Evolutionary conservation across 2,329 filamentous ascomycete genomes (phyloP).

Genomic region (Simplicillium sp.): DNA sequence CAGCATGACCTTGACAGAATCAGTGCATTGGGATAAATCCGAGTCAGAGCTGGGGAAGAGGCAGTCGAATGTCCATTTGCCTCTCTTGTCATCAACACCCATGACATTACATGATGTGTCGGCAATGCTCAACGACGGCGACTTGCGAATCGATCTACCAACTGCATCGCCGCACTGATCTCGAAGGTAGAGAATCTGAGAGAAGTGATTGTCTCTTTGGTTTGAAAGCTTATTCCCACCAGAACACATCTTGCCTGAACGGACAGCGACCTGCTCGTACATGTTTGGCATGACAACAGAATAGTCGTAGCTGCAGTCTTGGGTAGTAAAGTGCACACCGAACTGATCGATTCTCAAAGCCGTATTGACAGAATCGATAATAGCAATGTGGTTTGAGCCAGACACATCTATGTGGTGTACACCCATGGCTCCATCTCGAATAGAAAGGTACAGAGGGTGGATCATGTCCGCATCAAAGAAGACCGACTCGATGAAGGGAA

Average conservation of each 20-base stretch:
- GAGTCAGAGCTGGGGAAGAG: constrained; percentile 23
- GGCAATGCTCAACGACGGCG: constrained; percentile 20
- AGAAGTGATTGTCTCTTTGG: constrained; percentile 13
- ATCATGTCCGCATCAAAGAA: constrained; percentile 21
- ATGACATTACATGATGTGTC: constrained; percentile 19
- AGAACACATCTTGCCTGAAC: constrained; percentile 21
- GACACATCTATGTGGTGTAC: constrained; percentile 24
- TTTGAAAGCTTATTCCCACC: not conserved
- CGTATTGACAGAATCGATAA: constrained; percentile 20
- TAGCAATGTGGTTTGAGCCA: constrained; percentile 17
- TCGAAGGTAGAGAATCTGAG: constrained; percentile 19
- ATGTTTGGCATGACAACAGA: constrained; percentile 21
- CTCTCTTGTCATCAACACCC: constrained; percentile 15
- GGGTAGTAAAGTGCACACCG: constrained; percentile 24
- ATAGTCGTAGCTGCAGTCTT: constrained; percentile 20
- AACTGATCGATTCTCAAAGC: constrained; percentile 20
- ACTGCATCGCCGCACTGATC: constrained; percentile 25
- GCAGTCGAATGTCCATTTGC: constrained; percentile 25
- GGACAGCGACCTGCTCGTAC: constrained; percentile 20
- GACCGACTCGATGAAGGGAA: constrained; percentile 26
- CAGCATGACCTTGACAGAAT: constrained; percentile 19
- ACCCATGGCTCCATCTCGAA: constrained; percentile 17
- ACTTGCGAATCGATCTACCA: constrained; percentile 15
- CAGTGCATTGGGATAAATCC: constrained; percentile 17
- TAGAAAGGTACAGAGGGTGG: constrained; percentile 21